A percentile compares a stretch with the other conserved stretches of the same genome.
Evolutionary conservation across 2,329 filamentous ascomycete genomes (phyloP).

Genomic region (Cladosporium cucumerinum): DNA sequence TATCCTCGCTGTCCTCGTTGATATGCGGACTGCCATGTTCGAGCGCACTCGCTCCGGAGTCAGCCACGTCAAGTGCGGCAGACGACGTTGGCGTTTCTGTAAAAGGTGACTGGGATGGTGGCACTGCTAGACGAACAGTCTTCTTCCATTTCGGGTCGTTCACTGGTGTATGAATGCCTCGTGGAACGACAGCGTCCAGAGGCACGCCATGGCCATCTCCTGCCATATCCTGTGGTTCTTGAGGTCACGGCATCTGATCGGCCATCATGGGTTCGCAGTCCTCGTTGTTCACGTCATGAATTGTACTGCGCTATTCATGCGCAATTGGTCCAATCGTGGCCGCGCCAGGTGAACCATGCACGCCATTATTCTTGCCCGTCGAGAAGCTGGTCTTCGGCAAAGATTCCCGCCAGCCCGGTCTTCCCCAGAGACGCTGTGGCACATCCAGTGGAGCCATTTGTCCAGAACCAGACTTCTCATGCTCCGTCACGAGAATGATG

Average conservation of each 20-base stretch:
- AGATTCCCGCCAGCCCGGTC: constrained; percentile 27
- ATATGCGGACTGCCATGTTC: background rate
- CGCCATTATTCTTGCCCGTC: background rate
- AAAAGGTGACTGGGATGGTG: background rate
- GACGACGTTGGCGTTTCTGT: background rate
- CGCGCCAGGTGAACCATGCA: no score
- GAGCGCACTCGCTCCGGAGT: background rate
- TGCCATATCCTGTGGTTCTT: background rate
- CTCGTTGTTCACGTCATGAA: background rate
- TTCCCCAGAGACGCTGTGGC: constrained; percentile 47
- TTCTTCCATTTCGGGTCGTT: background rate
- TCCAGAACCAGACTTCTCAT: constrained; percentile 30
- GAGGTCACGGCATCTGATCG: background rate
- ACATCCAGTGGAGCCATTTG: constrained; percentile 43
- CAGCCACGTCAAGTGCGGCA: background rate
- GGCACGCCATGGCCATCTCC: background rate
- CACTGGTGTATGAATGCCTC: background rate
- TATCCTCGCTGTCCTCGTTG: background rate
- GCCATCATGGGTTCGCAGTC: background rate
- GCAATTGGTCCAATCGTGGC: background rate
- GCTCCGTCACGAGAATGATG: constrained; percentile 43
- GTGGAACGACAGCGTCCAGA: background rate
- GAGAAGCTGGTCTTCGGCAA: background rate
- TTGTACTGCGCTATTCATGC: background rate
- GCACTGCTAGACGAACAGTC: background rate